Base-by-base conservation (phyloP, 1,284 basidiomycete genomes). In the Pseudozyma pruni region DNA sequence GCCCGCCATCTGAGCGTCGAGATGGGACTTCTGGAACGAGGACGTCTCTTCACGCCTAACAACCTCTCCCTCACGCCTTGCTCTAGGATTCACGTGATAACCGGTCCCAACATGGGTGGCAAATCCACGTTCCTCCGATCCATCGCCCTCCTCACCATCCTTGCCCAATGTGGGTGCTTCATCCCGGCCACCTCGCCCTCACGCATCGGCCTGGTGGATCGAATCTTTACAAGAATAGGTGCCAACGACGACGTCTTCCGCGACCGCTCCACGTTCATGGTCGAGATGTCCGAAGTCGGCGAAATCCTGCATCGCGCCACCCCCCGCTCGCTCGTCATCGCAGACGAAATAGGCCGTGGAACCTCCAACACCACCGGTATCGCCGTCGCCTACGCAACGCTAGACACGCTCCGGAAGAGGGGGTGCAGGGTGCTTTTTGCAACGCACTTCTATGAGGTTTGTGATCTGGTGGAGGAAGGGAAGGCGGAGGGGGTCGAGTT, bases 1-100 rank as follows among this genome's bases (percentile, higher is more conserved):
- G 94, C 93, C 10, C 88, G 95, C 11, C 95, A 98, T 84, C 92
- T 95, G 0, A 90, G 91, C 0, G 95, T 98, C 8, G 94, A 98
- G 83, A 86, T 92, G 5, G 93, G 93, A 2, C 86, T 98, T 1
- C 85, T 93, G 35, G 86, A 87, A 0, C 86, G 88, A 6, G 66
- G 70, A 6, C 53, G 72, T 0, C 31, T 69, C 7, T 74, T 72
- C 38, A 64, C 63, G 1, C 89, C 92, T 0, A 98, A 98, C 83
- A 89, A 90, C 2, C 86, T 93, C 16, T 19, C 33, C 1, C 49
- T 69, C 1, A 6, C 6, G 6, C 27, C 16, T 5, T n/a, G 13
- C 8, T 32, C 27, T 0, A 33, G 35, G 2, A 78, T 97, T 4
- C 86, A 89, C 58, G 81, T 96, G 45, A 90, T 98, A 72, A 98